Evolutionary conservation across 495 filamentous ascomycete genomes (phyloP), one percentile per base, ranked within the genome.

Genomic region (Emericellopsis terricola): DNA sequence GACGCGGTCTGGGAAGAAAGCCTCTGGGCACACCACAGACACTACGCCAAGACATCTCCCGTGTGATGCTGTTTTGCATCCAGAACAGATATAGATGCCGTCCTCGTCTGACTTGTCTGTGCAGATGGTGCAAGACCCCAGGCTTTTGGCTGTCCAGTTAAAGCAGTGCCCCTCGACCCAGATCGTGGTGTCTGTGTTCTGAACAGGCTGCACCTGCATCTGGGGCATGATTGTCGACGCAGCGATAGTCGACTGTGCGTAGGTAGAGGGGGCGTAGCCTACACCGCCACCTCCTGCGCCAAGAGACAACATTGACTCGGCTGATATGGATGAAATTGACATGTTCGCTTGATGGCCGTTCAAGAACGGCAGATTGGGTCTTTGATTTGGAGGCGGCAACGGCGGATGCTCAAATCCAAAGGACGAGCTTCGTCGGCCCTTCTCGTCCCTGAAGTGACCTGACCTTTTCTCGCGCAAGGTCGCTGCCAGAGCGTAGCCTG

Each of bases 221-320:
- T 84, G 82, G 9, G 89, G 87, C 71, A 97, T 93, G 46, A 97
- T 76, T 0, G 89, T 97, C 10, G 84, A 93, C n/a, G 89, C 89
- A 19, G 89, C 89, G n/a, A 96, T 66, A 8, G 89, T 97, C 11
- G 86, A 94, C 45, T 87, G 82, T 2, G 89, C 89, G 55, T 94
- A 97, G 2, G 86, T 82, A 2, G 87, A 94, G 2, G 89, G 87
- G 2, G 89, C 86, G 57, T 97, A 97, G 3, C 65, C 69, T 15
- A 19, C 33, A 6, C 23, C 23, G 11, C 74, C 77, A 10, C 65
- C 69, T 15, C 33, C 33, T 26, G 6, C 23, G 11, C 74, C 77
- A 10, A 75, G 87, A 2, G 73, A 72, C 13, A 77, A 70, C 31
- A 77, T 67, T 38, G 71, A 68, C 41, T 86, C 81, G 15, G 74